These are phyloP conservation scores for Platanus orientalis DNA, from an alignment of 164 flowering plant genomes.

Conservation along the genomic window DNA sequence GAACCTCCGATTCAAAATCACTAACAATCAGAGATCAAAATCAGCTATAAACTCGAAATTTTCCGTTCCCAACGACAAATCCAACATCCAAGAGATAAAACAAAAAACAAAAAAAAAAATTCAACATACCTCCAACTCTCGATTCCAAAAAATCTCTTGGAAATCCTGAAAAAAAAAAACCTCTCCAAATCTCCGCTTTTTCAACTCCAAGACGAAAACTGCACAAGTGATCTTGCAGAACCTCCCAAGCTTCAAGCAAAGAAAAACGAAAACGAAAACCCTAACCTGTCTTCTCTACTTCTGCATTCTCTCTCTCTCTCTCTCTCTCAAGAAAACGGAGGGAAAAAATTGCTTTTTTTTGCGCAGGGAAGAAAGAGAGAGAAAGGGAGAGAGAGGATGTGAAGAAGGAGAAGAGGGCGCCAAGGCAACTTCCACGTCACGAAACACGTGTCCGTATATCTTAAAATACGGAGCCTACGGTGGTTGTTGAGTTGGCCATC, in stretches of 20 bases:
- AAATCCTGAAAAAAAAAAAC: background rate
- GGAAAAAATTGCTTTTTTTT: background rate
- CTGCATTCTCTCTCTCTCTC: constrained; percentile 21
- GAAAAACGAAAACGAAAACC: background rate
- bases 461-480: constrained; percentile 23
- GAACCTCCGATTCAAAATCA: background rate
- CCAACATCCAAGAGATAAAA: background rate
- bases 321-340: background rate
- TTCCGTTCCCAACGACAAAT: background rate
- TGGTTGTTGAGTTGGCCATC: constrained; percentile 61
- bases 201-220: constrained; percentile 1
- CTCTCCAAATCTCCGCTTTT: background rate
- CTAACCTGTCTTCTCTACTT: background rate
- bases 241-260: background rate
- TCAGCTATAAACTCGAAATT: background rate
- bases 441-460: constrained; percentile 52
- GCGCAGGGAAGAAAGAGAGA: constrained; percentile 9
- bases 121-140: constrained; percentile 18
- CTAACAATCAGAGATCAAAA: constrained; percentile 1
- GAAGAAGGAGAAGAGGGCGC: constrained; percentile 29
- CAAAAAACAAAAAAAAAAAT: constrained; percentile 1
- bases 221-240: background rate
- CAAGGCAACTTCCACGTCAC: constrained; percentile 75
- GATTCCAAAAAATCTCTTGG: background rate
- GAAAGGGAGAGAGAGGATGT: constrained; percentile 5